Evolutionary conservation across 352 stramenopile genomes (phyloP).

Genomic region (Phytophthora sp.): DNA sequence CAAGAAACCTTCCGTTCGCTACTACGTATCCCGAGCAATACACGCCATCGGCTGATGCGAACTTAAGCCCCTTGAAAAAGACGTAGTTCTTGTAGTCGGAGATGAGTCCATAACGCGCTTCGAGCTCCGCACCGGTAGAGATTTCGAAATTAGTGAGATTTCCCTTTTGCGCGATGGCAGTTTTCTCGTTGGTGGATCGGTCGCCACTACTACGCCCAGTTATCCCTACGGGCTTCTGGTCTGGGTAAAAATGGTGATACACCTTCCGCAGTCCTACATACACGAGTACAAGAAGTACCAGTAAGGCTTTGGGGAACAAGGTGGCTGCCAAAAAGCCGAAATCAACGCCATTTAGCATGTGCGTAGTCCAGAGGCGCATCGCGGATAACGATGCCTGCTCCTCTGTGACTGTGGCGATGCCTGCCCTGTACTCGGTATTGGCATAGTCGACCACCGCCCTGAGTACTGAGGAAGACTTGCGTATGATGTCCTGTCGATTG

Average conservation of each 20-base stretch:
- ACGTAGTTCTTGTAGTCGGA: constrained; percentile 44
- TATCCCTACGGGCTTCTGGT: constrained; percentile 6
- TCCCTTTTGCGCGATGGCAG: constrained; percentile 25
- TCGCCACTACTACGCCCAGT: constrained; percentile 19
- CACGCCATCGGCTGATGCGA: constrained; percentile 44
- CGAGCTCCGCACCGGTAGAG: constrained; percentile 31
- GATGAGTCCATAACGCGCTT: constrained; percentile 38
- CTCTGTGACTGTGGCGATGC: constrained; percentile 27
- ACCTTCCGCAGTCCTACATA: constrained; percentile 26
- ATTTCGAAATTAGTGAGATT: constrained; percentile 40
- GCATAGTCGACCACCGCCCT: constrained; percentile 8
- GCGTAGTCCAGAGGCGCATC: constrained; percentile 32
- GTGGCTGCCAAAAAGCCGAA: constrained; percentile 26
- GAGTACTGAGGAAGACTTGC: background rate
- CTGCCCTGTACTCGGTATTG: constrained; percentile 20
- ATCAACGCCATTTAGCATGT: constrained; percentile 29
- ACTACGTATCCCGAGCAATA: constrained; percentile 53
- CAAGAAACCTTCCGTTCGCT: constrained; percentile 42
- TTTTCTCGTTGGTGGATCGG: constrained; percentile 27
- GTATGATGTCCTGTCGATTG: constrained; percentile 16
- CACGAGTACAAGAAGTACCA: constrained; percentile 22
- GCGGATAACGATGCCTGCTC: constrained; percentile 16
- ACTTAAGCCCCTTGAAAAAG: constrained; percentile 46
- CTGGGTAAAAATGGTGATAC: constrained; percentile 25
- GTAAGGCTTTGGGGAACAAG: constrained; percentile 21